Conservation (phyloP, 371 early-diverging fungal species). For the Funneliformis caledonium region DNA sequence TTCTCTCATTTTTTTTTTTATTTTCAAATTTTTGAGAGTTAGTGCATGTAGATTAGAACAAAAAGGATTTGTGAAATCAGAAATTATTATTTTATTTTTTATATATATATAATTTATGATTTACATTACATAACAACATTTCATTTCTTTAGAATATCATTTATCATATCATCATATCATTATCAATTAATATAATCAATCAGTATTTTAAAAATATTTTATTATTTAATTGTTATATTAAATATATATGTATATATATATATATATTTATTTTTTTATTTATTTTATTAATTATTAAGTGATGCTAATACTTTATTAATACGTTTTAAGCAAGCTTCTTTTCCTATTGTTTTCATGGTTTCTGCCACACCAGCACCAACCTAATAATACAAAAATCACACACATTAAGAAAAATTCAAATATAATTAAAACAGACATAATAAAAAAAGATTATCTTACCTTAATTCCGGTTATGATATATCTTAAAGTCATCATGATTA, state of each 20-base stretch:
- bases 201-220: background rate
- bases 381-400: background rate
- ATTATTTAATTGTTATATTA: too few relatives aligned
- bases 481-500: constrained; percentile 28
- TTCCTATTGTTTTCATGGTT: constrained; percentile 33
- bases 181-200: background rate
- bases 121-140: background rate
- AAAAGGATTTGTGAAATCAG: background rate
- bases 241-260: too few relatives aligned
- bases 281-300: background rate
- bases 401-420: background rate
- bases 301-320: constrained; percentile 9
- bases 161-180: too few relatives aligned
- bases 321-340: constrained; percentile 19
- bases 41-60: background rate
- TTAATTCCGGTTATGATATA: constrained; percentile 35
- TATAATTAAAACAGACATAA: background rate
- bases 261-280: background rate
- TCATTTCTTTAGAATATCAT: too few relatives aligned
- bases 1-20: too few relatives aligned
- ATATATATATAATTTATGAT: background rate
- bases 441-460: constrained; percentile 3
- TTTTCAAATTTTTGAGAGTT: too few relatives aligned
- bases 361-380: constrained; percentile 34
- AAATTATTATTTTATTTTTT: background rate